These are phyloP conservation scores for Tuber aestivum DNA, from an alignment of 495 filamentous ascomycete genomes.

Conservation along the genomic window DNA sequence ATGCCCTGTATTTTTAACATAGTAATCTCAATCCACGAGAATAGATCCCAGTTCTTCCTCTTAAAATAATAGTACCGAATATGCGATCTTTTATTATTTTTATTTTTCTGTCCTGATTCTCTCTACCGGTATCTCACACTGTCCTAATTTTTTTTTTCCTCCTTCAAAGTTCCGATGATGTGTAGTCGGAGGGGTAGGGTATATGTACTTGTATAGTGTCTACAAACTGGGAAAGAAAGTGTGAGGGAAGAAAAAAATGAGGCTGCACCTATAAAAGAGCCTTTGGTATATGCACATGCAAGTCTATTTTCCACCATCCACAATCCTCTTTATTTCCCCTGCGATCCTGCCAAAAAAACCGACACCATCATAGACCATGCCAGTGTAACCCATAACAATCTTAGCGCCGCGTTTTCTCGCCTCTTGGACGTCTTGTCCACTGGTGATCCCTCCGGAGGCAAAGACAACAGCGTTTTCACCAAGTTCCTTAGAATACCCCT, in stretches of 20 bases:
- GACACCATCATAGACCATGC: conserved; percentile 75
- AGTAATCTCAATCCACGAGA: neutral
- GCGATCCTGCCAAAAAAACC: conserved; percentile 84
- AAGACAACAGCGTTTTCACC: conserved; percentile 61
- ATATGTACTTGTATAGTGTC: neutral
- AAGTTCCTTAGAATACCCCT: conserved; percentile 67
- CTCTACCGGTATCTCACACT: too few relatives aligned
- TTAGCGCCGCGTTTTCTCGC: conserved; percentile 78
- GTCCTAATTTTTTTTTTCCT: neutral
- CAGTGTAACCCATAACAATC: conserved; percentile 52
- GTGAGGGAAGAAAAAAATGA: neutral
- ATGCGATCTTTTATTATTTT: neutral
- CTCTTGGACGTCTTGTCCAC: conserved; percentile 70
- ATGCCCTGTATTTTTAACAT: neutral
- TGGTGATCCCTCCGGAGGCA: conserved; percentile 83
- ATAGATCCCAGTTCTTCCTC: neutral
- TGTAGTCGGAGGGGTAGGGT: neutral
- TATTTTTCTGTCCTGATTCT: too few relatives aligned
- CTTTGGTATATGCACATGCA: neutral
- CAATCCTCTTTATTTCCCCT: conserved; percentile 63
- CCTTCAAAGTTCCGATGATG: neutral
- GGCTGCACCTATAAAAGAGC: neutral
- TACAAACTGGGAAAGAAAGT: neutral
- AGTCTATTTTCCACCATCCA: neutral
- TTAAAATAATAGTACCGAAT: neutral